phyloP scores from a whole-genome alignment of 2,329 filamentous ascomycete species.

The Aureobasidium sp. region DNA sequence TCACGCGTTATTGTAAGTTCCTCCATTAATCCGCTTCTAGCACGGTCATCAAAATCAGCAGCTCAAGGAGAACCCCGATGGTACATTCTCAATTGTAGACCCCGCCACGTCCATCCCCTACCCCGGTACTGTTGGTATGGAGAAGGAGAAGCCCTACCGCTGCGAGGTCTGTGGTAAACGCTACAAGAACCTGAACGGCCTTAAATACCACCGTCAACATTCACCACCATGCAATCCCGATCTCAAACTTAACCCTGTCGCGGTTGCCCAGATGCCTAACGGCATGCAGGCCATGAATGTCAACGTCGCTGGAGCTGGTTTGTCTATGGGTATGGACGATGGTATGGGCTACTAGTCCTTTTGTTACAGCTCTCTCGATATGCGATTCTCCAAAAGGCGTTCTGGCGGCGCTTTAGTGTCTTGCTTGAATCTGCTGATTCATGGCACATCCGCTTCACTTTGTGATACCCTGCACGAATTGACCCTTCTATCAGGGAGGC shows the following conservation, averaged over 20 bases:
- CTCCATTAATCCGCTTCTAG: constrained; percentile 23
- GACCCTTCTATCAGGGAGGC: background rate
- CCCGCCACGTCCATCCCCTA: constrained; percentile 91
- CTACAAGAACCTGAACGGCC: constrained; percentile 97
- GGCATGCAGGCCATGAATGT: constrained; percentile 36
- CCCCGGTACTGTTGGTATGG: constrained; percentile 96
- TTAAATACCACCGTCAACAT: constrained; percentile 76
- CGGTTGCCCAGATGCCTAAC: constrained; percentile 24
- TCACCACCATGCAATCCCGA: constrained; percentile 87
- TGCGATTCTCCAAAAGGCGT: background rate
- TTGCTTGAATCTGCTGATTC: background rate
- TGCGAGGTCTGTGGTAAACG: constrained; percentile 96
- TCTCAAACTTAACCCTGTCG: constrained; percentile 43
- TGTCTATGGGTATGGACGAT: constrained; percentile 46
- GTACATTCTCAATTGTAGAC: constrained; percentile 96
- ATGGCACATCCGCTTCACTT: constrained; percentile 3
- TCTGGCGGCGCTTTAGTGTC: background rate
- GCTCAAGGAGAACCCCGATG: constrained; percentile 91
- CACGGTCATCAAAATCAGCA: constrained; percentile 97
- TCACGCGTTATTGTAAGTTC: constrained; percentile 21
- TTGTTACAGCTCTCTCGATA: background rate
- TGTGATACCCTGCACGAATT: constrained; percentile 10
- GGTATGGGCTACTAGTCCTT: constrained; percentile 30
- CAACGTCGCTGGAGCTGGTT: constrained; percentile 44
- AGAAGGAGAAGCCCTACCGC: constrained; percentile 98